Conservation (phyloP, 352 stramenopile species). For the Phytophthora tubulina region DNA sequence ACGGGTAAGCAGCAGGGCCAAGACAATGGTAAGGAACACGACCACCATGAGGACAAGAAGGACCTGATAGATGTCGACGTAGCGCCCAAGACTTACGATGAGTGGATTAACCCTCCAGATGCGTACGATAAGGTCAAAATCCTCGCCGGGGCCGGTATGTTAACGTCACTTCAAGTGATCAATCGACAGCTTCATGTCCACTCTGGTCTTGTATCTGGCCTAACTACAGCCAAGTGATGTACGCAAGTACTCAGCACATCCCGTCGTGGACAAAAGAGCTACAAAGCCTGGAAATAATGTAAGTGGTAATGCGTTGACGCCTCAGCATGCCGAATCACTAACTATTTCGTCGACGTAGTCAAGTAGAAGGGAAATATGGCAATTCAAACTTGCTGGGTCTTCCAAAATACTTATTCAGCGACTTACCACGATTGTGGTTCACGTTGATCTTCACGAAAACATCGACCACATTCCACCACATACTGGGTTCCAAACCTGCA, state of each 20-base stretch:
- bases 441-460: conserved; percentile 26
- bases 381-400: conserved; percentile 23
- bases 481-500: conserved; percentile 26
- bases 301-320: neutral
- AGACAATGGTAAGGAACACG: too few relatives aligned
- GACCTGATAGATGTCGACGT: conserved; percentile 4
- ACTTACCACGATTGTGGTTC: conserved; percentile 28
- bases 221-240: conserved; percentile 37
- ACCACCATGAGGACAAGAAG: too few relatives aligned
- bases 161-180: conserved; percentile 52
- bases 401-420: conserved; percentile 24
- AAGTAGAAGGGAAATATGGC: conserved; percentile 33
- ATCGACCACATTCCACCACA: conserved; percentile 20
- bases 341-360: conserved; percentile 11
- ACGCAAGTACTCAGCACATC: conserved; percentile 17
- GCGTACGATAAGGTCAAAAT: conserved; percentile 33
- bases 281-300: conserved; percentile 28
- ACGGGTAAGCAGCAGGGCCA: too few relatives aligned
- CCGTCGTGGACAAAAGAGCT: conserved; percentile 23
- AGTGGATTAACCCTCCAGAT: conserved; percentile 13
- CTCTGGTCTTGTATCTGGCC: conserved; percentile 19
- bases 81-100: conserved; percentile 2
- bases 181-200: conserved; percentile 33
- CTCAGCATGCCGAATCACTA: neutral
- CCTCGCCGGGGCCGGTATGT: conserved; percentile 34